phyloP scores from a whole-genome alignment of 192 early-diverging fungal species.

The Linnemannia hyalina region DNA sequence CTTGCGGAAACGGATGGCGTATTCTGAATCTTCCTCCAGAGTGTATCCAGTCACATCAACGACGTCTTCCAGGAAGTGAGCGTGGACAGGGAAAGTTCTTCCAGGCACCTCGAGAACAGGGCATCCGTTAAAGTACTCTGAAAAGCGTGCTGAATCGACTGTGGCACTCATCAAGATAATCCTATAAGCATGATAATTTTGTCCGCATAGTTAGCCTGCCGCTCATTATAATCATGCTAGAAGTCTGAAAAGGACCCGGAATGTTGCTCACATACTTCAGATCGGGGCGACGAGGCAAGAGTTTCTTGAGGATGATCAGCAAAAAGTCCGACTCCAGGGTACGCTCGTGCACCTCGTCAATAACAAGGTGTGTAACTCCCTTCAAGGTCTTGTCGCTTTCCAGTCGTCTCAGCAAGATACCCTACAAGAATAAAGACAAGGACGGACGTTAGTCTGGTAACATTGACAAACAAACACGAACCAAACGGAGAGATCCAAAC shows the following conservation, averaged over 20 bases:
- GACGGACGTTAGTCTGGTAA: neutral
- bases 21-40: constrained; percentile 61
- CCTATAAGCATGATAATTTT: constrained; percentile 38
- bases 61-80: constrained; percentile 80
- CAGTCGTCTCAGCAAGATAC: constrained; percentile 77
- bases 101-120: constrained; percentile 80
- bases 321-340: constrained; percentile 83
- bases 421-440: constrained; percentile 60
- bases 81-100: constrained; percentile 78
- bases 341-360: constrained; percentile 88
- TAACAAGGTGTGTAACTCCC: constrained; percentile 76
- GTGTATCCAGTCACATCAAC: constrained; percentile 71
- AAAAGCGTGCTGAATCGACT: constrained; percentile 74
- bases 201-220: neutral
- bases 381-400: constrained; percentile 70
- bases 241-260: neutral
- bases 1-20: constrained; percentile 55
- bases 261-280: constrained; percentile 58
- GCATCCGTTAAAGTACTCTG: constrained; percentile 68
- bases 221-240: neutral
- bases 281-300: constrained; percentile 63
- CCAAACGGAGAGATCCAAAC: neutral
- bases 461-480: neutral
- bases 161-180: constrained; percentile 84
- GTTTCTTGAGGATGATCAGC: constrained; percentile 71